Percentiles rank a stretch among this genome's conserved stretches.
These are phyloP conservation scores for Phaseolus coccineus DNA, from an alignment of 331 rosid species.

Conservation along the genomic window DNA sequence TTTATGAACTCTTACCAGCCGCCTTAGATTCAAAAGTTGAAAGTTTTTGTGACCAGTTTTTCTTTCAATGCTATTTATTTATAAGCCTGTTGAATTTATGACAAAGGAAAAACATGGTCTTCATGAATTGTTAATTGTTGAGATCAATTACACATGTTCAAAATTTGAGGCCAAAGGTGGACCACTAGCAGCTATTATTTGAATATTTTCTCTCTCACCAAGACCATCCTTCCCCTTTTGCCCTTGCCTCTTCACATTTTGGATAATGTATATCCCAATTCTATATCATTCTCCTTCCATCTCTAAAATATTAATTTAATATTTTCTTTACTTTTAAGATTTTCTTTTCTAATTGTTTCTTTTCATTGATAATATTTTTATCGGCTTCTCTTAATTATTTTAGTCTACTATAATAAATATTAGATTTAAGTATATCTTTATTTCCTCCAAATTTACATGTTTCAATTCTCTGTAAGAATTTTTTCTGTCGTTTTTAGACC, in stretches of 20 bases:
- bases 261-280: background rate
- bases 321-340: too few relatives aligned
- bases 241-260: background rate
- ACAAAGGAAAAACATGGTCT: background rate
- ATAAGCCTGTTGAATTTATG: too few relatives aligned
- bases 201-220: background rate
- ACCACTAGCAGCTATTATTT: background rate
- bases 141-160: background rate
- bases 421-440: too few relatives aligned
- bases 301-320: too few relatives aligned
- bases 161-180: background rate
- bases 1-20: background rate
- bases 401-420: too few relatives aligned
- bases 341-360: too few relatives aligned
- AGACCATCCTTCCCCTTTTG: background rate
- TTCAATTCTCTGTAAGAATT: too few relatives aligned
- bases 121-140: background rate
- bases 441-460: too few relatives aligned
- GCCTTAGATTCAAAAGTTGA: constrained; percentile 13
- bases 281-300: too few relatives aligned
- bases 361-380: too few relatives aligned
- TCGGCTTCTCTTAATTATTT: too few relatives aligned
- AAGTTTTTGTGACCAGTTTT: background rate
- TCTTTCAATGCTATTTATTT: background rate
- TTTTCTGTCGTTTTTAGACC: too few relatives aligned